phyloP scores from a whole-genome alignment of 306 rosid species.

The Sophora flavescens region DNA sequence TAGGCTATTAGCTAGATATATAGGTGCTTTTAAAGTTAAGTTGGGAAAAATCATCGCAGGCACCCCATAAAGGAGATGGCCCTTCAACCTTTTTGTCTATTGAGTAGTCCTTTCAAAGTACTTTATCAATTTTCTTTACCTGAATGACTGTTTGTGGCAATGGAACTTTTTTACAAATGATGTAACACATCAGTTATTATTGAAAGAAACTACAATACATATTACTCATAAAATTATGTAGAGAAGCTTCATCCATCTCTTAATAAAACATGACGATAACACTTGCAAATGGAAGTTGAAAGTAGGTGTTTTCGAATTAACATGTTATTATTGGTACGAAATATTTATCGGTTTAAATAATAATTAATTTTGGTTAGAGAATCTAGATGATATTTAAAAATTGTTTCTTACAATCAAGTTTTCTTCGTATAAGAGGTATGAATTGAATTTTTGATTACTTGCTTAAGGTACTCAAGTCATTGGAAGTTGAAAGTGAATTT shows the following conservation, averaged over 20 bases:
- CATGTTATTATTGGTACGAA: no score
- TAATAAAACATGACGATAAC: slow-evolving; percentile 23
- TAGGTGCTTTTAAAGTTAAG: slow-evolving; percentile 48
- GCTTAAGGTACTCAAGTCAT: no score
- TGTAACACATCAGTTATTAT: slow-evolving; percentile 43
- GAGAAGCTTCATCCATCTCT: background rate
- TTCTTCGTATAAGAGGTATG: no score
- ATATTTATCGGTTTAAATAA: no score
- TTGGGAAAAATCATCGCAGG: slow-evolving; percentile 49
- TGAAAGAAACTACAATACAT: background rate
- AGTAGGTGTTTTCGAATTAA: no score
- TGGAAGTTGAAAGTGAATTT: no score
- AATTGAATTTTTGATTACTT: no score
- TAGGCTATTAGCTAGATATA: slow-evolving; percentile 37
- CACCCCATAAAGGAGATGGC: slow-evolving; percentile 57
- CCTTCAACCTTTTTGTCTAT: slow-evolving; percentile 63
- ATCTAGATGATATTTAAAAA: no score
- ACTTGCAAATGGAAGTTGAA: slow-evolving; percentile 14
- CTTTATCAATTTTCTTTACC: slow-evolving; percentile 50
- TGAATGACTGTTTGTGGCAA: slow-evolving; percentile 40
- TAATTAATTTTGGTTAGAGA: no score
- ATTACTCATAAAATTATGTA: background rate
- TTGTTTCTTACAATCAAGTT: no score
- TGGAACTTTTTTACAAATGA: slow-evolving; percentile 36
- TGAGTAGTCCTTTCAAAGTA: slow-evolving; percentile 63